Evolutionary conservation across 2,329 filamentous ascomycete species (phyloP), one percentile per base, ranked within the genome.

Genomic region (Alternaria gaisen): DNA sequence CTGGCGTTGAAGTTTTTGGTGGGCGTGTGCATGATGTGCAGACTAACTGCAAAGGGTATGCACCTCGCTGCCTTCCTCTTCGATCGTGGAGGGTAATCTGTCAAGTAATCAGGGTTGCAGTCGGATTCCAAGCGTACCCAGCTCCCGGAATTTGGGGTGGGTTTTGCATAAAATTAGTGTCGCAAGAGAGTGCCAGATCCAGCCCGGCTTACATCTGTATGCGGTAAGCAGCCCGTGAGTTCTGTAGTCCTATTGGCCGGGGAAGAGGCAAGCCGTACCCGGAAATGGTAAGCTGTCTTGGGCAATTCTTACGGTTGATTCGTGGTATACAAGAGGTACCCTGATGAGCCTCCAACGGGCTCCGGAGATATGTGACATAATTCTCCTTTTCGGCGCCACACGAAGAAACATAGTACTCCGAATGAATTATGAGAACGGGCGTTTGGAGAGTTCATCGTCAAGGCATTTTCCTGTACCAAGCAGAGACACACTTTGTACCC

Each of bases 1-100:
- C 30, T 32, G 46, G 18, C 20, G 30, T 48, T 48, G 18, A n/a
- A 22, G 14, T n/a, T 38, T 50, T 22, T 26, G 46, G 16, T 36
- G 8, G 8, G 34, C 20, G 20, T 8, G 32, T 24, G 38, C 26
- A 42, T 12, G 32, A 42, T 32, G 20, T 20, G 40, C 16, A 28
- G 32, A 26, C 57, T 60, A 56, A 40, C 57, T 36, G 14, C 18
- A 28, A 51, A 34, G 2, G 34, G 53, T 16, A 41, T 46, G 32
- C 40, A 51, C 26, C 40, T 60, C 57, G 53, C 30, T n/a, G 57
- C 53, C 53, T 56, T 60, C 57, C 53, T 40, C 5, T 60, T 60
- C 46, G 14, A 56, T 56, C 24, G 44, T 51, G 42, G 24, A 28
- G n/a, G 24, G 32, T 56, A 26, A 56, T 46, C 32, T 51, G 57